These are phyloP conservation scores for Fraxinus greggii DNA, from an alignment of 305 asterid genomes.

Conservation along the genomic window DNA sequence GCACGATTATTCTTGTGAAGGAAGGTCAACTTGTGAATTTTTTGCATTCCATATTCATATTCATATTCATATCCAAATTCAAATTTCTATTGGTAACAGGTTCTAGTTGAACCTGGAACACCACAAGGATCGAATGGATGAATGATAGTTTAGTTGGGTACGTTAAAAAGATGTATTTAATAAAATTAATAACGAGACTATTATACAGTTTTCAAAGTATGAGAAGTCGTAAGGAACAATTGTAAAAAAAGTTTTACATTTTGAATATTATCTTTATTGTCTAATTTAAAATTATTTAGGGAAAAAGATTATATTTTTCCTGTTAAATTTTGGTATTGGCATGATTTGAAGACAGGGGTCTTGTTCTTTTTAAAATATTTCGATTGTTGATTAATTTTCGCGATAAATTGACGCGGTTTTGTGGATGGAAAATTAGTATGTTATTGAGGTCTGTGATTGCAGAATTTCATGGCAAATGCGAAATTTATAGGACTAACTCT, in stretches of 20 bases:
- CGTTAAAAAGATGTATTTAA: too few species aligned
- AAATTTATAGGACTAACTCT: not conserved
- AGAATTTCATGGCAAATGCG: not conserved
- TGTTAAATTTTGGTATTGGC: not conserved
- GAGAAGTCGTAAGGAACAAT: too few species aligned
- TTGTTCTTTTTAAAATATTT: not conserved
- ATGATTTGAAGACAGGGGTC: not conserved
- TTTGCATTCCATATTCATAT: not conserved
- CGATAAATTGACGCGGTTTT: not conserved
- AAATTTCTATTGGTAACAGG: slow-evolving; percentile 43
- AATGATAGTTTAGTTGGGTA: too few species aligned
- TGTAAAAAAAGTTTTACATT: too few species aligned
- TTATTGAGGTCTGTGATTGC: not conserved
- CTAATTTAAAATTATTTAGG: too few species aligned
- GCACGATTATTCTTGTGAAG: slow-evolving; percentile 5
- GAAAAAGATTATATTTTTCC: not conserved
- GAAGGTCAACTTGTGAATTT: not conserved
- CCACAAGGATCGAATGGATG: slow-evolving; percentile 95
- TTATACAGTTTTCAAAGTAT: too few species aligned
- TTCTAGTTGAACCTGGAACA: slow-evolving; percentile 90
- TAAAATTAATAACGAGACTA: too few species aligned
- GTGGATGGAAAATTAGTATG: not conserved
- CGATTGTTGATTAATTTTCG: not conserved
- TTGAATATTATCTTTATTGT: too few species aligned
- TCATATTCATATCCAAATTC: not conserved